phyloP scores from a whole-genome alignment of 805 yeast species.

The Metschnikowia proteae region DNA sequence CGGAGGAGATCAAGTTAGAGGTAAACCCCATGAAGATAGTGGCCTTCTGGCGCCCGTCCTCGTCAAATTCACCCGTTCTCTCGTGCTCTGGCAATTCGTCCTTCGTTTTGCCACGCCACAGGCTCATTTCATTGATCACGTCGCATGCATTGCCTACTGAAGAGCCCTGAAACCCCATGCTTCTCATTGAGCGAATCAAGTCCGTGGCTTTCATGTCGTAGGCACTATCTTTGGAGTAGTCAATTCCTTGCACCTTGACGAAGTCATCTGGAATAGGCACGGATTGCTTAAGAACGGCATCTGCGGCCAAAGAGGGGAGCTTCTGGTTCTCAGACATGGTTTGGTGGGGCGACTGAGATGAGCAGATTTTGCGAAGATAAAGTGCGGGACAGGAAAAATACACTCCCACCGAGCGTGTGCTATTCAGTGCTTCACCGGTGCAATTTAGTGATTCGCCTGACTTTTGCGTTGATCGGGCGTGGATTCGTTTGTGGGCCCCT shows the following conservation, averaged over 20 bases:
- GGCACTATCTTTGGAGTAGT: conserved; percentile 76
- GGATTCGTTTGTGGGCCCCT: no score
- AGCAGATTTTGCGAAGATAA: conserved; percentile 3
- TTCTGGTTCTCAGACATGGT: conserved; percentile 7
- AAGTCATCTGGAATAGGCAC: conserved; percentile 81
- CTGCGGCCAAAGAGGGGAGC: conserved; percentile 73
- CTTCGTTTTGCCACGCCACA: conserved; percentile 83
- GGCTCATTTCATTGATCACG: conserved; percentile 86
- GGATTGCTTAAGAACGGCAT: conserved; percentile 86
- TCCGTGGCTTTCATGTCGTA: conserved; percentile 76
- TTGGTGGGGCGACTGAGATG: not conserved
- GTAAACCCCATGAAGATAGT: conserved; percentile 96
- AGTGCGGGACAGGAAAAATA: not conserved
- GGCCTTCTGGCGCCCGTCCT: conserved; percentile 71
- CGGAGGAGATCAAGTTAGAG: conserved; percentile 91
- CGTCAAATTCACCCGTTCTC: conserved; percentile 70
- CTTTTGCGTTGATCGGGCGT: no score
- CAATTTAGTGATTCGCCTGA: no score
- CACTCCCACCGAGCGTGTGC: not conserved
- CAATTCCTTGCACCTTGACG: conserved; percentile 80
- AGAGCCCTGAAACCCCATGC: conserved; percentile 97
- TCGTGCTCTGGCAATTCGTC: conserved; percentile 66
- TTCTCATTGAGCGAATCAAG: conserved; percentile 75
- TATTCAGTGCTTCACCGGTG: no score
- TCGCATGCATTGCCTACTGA: conserved; percentile 86